Percentiles rank a stretch among this genome's conserved stretches.
Evolutionary conservation across 2,329 filamentous ascomycete genomes (phyloP).

Genomic region (Colletotrichum plurivorum): DNA sequence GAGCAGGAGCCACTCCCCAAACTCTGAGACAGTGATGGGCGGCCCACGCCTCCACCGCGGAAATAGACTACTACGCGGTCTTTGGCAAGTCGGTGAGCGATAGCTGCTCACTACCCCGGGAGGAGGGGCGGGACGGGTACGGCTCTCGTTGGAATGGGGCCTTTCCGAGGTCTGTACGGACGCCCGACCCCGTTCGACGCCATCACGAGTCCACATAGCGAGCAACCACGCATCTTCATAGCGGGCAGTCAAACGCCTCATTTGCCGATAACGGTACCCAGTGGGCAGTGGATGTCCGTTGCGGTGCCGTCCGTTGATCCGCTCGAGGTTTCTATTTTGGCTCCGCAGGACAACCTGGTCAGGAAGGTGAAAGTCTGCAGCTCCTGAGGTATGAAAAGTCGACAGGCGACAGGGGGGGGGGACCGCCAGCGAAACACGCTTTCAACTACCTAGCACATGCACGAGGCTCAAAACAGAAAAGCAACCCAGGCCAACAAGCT

Average conservation of each 20-base stretch:
- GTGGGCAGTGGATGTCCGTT: neutral
- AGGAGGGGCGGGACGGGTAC: constrained; percentile 25
- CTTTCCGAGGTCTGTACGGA: neutral
- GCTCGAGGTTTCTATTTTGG: constrained; percentile 14
- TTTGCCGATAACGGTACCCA: neutral
- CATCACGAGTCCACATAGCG: constrained; percentile 6
- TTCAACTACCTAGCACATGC: constrained; percentile 28
- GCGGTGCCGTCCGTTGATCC: neutral
- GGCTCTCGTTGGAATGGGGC: constrained; percentile 14
- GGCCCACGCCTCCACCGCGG: constrained; percentile 23
- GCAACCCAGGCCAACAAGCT: constrained; percentile 9
- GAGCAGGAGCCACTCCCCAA: constrained; percentile 9
- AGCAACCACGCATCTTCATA: neutral
- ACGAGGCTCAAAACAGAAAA: constrained; percentile 33
- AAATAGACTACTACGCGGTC: constrained; percentile 6
- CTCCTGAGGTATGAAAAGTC: neutral
- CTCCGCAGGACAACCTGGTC: constrained; percentile 1
- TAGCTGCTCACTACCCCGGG: constrained; percentile 14
- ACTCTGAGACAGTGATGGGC: constrained; percentile 32
- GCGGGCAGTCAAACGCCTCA: neutral
- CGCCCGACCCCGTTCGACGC: neutral
- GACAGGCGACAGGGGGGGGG: constrained; percentile 4
- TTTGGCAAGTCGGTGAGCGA: constrained; percentile 14
- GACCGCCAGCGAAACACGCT: constrained; percentile 21
- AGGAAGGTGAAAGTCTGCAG: constrained; percentile 2